Base-by-base conservation (phyloP, 2,329 filamentous ascomycete genomes). In the Pyrenophora graminea region DNA sequence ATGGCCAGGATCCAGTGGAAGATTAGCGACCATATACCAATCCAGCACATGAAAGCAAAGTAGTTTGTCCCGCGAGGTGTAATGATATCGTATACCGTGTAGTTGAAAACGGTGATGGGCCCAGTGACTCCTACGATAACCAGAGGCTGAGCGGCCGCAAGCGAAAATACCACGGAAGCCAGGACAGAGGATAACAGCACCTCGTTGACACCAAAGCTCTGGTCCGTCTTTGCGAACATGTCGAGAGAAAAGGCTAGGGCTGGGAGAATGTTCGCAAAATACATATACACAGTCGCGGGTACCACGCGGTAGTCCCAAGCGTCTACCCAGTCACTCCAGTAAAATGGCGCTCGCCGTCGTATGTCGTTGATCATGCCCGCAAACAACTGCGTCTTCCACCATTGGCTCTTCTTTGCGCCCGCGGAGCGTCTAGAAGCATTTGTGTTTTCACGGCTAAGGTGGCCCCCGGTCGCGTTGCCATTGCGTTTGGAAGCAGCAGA, bases 41-140 rank as follows among this genome's bases (percentile, higher is more conserved):
- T 90, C 88, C 91, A 93, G 65, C 86, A 87, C 91, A 96, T 96
- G 71, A 96, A 96, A 6, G 87, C 85, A 47, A 96, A 84, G 68
- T 93, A 96, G 67, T 92, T 87, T 4, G 88, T 89, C 1, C 89
- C 89, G 0, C 85, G 85, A 1, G 88, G 86, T 1, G 80, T 77
- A 69, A 96, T 89, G 58, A 96, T 96, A 71, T 94, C 88, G 76
- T 92, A 96, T 2, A 96, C 90, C 3, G 91, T 96, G 68, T 95
- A 96, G 70, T 95, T 96, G 69, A 96, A 96, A 23, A 96, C 90
- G 13, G 91, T 95, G 50, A 96, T 96, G 3, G 91, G 91, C n/a
- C 89, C 89, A 9, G 91, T 95, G 2, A 96, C 91, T 18, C 91
- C 91, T 18, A 96, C 91, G 70, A 96, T 96, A 47, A 93, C 90